These are phyloP conservation scores for Emericellopsis atlantica DNA, from an alignment of 2,329 filamentous ascomycete species.

Conservation along the genomic window DNA sequence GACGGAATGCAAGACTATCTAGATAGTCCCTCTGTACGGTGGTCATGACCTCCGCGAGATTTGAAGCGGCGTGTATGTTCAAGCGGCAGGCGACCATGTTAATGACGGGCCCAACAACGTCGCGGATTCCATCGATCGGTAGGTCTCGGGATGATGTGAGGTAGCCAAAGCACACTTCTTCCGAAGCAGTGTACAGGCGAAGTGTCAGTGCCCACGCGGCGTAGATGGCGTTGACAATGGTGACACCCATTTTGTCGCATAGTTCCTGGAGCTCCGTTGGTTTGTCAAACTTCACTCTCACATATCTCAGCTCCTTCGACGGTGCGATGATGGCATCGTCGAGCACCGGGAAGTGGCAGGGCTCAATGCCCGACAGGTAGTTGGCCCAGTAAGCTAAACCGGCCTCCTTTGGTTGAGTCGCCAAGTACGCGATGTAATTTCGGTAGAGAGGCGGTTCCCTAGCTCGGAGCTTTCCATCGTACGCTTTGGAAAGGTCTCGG, in stretches of 20 bases:
- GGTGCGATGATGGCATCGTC: not conserved
- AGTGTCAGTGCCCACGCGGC: constrained; percentile 4
- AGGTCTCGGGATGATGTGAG: constrained; percentile 36
- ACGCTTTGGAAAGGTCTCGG: constrained; percentile 1
- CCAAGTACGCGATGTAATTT: constrained; percentile 8
- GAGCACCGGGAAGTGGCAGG: constrained; percentile 7
- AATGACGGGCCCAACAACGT: constrained; percentile 36
- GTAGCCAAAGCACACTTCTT: constrained; percentile 38
- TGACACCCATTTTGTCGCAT: constrained; percentile 2
- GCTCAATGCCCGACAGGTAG: constrained; percentile 6
- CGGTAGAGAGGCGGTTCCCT: constrained; percentile 2
- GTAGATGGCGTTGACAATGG: constrained; percentile 3
- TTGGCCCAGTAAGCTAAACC: constrained; percentile 9
- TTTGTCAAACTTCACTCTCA: constrained; percentile 8
- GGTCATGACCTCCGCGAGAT: not conserved
- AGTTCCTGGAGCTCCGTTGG: not conserved
- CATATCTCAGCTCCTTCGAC: constrained; percentile 6
- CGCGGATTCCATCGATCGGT: constrained; percentile 28
- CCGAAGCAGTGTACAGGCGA: constrained; percentile 22
- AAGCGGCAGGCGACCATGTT: constrained; percentile 35
- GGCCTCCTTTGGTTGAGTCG: constrained; percentile 3
- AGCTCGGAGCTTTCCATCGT: not conserved
- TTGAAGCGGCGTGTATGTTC: not conserved
- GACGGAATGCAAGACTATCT: constrained; percentile 1
- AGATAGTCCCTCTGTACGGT: constrained; percentile 12